Evolutionary conservation across 108 stramenopile genomes (phyloP), one percentile per base, ranked within the genome.

Genomic region (Stephanodiscus triporus): DNA sequence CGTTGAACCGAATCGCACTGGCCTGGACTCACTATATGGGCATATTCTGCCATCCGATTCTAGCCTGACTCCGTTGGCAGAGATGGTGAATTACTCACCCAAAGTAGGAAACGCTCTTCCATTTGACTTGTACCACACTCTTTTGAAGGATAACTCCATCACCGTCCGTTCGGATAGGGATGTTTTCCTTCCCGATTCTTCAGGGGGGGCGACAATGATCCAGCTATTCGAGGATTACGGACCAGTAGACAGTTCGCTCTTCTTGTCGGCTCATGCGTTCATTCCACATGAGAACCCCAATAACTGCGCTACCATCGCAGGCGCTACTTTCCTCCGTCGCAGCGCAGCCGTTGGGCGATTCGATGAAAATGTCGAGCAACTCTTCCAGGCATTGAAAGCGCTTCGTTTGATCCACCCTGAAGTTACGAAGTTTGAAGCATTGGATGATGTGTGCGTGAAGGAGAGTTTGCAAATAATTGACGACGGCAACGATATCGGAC

Each of bases 221-320:
- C 88, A 90, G 55, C 67, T 93, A 14, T 85, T 88, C 36, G 94
- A 95, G 86, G 96, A 95, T 64, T 97, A 97, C 64, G 94, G 94
- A 24, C 88, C 91, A 67, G 88, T 89, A 36, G 84, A 84, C 66
- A 87, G 85, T 50, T 82, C 80, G 43, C 68, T 95, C 11, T 95
- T 94, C 72, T 26, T 97, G 20, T 65, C 84, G 53, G 84, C 89
- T 30, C 91, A 92, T 66, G 96, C 92, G 2, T 95, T 97, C 77
- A 89, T 95, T 1, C 88, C 93, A 7, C n/a, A 69, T 6, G 82
- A 88, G 40, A 97, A 97, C 80, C 96, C 96, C 5, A 79, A 92
- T 72, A 83, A 92, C 74, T 97, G 96, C 54, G 90, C 85, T 16
- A 49, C 71, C 19, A 57, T 94, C 38, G 42, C 53, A n/a, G 78